Conservation (phyloP, 306 rosid genomes). For the Morella rubra region DNA sequence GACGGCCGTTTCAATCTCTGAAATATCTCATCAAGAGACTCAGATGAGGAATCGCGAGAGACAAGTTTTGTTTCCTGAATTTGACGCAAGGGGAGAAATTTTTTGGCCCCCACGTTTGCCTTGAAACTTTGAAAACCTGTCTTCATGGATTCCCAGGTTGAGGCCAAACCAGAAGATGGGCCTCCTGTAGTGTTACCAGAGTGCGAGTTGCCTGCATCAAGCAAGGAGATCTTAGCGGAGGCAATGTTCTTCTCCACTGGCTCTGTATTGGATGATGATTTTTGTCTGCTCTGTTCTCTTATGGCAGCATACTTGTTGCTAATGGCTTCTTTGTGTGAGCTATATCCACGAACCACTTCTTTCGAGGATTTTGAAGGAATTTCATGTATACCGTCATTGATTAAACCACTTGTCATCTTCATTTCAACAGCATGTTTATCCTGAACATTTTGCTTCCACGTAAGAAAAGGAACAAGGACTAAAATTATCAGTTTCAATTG, state of each 20-base stretch:
- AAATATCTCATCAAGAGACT: conserved; percentile 92
- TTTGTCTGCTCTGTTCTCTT: conserved; percentile 64
- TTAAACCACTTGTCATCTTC: conserved; percentile 46
- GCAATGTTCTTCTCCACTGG: conserved; percentile 52
- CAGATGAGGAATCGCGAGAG: conserved; percentile 63
- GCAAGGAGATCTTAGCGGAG: conserved; percentile 68
- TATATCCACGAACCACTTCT: conserved; percentile 64
- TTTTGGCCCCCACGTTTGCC: conserved; percentile 65
- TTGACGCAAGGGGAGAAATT: conserved; percentile 61
- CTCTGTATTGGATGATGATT: conserved; percentile 40
- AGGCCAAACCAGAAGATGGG: conserved; percentile 55
- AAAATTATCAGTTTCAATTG: conserved; percentile 3
- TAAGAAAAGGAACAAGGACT: conserved; percentile 10
- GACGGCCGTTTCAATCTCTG: conserved; percentile 84
- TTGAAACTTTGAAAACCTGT: conserved; percentile 75
- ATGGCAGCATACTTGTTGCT: conserved; percentile 76
- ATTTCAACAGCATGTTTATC: conserved; percentile 60
- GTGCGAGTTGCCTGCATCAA: conserved; percentile 39
- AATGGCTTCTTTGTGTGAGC: conserved; percentile 79
- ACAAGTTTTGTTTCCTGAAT: conserved; percentile 43
- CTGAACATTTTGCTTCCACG: conserved; percentile 41
- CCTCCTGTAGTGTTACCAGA: conserved; percentile 37
- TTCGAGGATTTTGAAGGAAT: conserved; percentile 43
- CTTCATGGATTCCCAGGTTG: conserved; percentile 77
- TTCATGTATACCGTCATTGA: conserved; percentile 39